These are phyloP conservation scores for Usnea hakonensis DNA, from an alignment of 495 filamentous ascomycete genomes.

Conservation along the genomic window DNA sequence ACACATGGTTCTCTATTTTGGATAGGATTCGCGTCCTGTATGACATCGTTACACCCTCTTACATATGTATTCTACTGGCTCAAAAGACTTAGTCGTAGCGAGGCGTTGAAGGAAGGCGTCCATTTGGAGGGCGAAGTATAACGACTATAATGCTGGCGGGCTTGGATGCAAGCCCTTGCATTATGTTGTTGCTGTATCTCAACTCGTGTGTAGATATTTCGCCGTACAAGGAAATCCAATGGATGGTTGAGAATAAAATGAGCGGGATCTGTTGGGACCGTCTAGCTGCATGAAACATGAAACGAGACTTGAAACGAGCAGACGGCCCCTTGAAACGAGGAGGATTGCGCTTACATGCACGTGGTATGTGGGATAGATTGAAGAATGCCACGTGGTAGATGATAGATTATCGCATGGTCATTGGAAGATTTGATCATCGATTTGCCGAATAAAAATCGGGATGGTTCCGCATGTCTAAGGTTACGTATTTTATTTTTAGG, in stretches of 20 bases:
- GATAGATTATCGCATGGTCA: constrained; percentile 2
- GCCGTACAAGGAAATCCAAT: not conserved
- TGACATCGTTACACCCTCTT: not conserved
- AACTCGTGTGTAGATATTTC: not conserved
- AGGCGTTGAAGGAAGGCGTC: not conserved
- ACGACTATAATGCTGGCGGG: not conserved
- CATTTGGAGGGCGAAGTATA: not conserved
- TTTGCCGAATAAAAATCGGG: no score
- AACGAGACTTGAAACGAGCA: not conserved
- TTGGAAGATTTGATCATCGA: no score
- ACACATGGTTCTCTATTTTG: not conserved
- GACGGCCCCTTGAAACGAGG: not conserved
- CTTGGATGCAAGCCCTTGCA: not conserved
- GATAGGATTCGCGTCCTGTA: not conserved
- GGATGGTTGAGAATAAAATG: not conserved
- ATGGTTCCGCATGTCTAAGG: no score
- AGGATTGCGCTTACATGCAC: not conserved
- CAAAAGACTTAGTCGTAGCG: not conserved
- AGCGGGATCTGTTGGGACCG: not conserved
- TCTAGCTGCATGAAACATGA: not conserved
- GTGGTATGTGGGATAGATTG: not conserved
- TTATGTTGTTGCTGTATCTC: not conserved
- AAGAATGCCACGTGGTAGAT: not conserved
- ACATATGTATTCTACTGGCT: not conserved
- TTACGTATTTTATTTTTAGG: no score